Evolutionary conservation across 345 rosid species (phyloP).

Genomic region (Cardamine chenopodiifolia): DNA sequence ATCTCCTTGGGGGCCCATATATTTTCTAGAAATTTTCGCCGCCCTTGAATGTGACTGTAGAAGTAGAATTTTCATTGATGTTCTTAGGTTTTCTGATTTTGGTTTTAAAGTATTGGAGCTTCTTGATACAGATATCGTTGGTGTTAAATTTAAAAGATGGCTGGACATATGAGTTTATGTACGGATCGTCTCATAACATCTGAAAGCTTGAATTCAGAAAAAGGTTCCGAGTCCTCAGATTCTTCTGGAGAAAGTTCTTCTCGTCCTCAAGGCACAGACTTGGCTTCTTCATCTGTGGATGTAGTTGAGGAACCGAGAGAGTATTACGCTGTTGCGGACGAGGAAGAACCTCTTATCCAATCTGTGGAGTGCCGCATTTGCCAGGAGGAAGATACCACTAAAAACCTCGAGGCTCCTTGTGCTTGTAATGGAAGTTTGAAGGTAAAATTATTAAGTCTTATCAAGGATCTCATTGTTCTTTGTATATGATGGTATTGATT

Average conservation of each 20-base stretch:
- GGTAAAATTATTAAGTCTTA: constrained; percentile 46
- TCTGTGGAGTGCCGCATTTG: constrained; percentile 90
- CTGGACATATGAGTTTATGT: constrained; percentile 71
- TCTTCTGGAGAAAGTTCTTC: constrained; percentile 52
- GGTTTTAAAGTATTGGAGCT: background rate
- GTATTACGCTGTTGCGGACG: constrained; percentile 44
- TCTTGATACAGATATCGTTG: constrained; percentile 38
- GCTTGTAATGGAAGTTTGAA: constrained; percentile 94
- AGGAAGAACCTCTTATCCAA: constrained; percentile 67
- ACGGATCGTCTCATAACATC: constrained; percentile 65
- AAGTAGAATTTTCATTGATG: background rate
- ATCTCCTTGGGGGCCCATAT: no score
- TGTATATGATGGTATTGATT: background rate
- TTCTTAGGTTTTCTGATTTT: background rate
- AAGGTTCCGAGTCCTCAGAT: constrained; percentile 38
- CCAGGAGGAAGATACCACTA: constrained; percentile 85
- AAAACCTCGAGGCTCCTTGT: constrained; percentile 86
- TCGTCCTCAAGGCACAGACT: constrained; percentile 37
- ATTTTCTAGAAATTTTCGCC: background rate
- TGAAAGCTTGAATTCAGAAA: constrained; percentile 44
- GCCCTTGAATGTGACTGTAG: background rate
- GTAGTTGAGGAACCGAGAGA: constrained; percentile 42
- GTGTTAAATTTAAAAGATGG: constrained; percentile 47
- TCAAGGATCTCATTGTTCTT: background rate
- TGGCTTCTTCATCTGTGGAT: constrained; percentile 41